Evolutionary conservation across 768 basidiomycete genomes (phyloP).

Genomic region (Tephrocybe rancida): DNA sequence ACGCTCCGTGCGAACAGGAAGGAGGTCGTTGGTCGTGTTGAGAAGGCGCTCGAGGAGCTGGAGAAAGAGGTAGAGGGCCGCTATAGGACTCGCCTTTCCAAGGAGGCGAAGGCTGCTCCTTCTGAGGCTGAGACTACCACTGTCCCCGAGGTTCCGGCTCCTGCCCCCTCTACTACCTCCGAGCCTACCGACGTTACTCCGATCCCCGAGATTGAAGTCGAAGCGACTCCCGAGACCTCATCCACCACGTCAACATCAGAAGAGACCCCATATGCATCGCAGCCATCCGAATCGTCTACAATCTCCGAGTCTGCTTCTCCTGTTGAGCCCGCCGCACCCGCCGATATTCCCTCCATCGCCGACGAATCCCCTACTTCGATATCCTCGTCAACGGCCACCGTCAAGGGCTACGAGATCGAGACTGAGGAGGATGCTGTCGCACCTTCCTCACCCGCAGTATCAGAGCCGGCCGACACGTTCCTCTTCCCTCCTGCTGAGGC

Average conservation of each 20-base stretch:
- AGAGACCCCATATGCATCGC: background rate
- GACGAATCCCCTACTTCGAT: background rate
- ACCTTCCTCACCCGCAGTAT: background rate
- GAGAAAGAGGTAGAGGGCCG: slow-evolving; percentile 50
- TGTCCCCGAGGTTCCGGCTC: background rate
- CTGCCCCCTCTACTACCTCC: background rate
- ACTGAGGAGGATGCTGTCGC: background rate
- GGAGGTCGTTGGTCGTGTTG: slow-evolving; percentile 55
- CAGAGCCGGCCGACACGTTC: slow-evolving; percentile 24
- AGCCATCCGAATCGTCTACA: background rate
- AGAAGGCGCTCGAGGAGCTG: slow-evolving; percentile 55
- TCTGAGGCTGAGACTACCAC: slow-evolving; percentile 3
- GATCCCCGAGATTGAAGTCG: background rate
- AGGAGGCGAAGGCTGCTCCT: slow-evolving; percentile 21
- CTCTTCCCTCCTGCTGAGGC: slow-evolving; percentile 23
- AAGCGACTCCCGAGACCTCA: background rate
- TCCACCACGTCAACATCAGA: background rate
- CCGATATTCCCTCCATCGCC: background rate
- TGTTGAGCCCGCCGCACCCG: background rate
- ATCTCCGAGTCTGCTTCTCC: background rate
- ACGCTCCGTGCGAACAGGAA: slow-evolving; percentile 53
- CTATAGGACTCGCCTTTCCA: slow-evolving; percentile 30
- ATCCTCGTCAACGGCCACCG: slow-evolving; percentile 20
- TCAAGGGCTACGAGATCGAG: slow-evolving; percentile 17
- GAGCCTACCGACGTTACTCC: background rate